A percentile compares a stretch with the other conserved stretches of the same genome.
These are phyloP conservation scores for Xerocomus brunneocitrinus DNA, from an alignment of 768 basidiomycete genomes.

Conservation along the genomic window DNA sequence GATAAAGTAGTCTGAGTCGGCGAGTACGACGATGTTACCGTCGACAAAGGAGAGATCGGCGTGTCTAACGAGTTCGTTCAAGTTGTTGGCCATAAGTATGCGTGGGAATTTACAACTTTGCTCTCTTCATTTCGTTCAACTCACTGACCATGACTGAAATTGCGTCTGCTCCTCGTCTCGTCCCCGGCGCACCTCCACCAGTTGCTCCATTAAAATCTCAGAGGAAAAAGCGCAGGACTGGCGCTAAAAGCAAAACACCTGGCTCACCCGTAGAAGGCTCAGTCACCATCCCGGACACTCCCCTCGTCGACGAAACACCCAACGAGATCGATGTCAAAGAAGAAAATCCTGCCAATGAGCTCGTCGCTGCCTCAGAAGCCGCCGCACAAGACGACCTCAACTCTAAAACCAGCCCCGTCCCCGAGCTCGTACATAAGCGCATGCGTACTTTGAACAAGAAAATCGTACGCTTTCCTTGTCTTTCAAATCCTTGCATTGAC, in stretches of 20 bases:
- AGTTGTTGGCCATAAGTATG: constrained; percentile 10
- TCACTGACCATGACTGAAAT: constrained; percentile 31
- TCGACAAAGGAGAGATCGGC: constrained; percentile 60
- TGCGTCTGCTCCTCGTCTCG: constrained; percentile 43
- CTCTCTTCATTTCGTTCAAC: background rate
- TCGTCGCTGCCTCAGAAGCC: constrained; percentile 38
- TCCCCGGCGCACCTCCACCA: constrained; percentile 76
- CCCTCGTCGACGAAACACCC: constrained; percentile 47
- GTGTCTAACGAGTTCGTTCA: constrained; percentile 38
- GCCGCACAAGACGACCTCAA: constrained; percentile 40
- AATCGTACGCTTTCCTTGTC: constrained; percentile 51
- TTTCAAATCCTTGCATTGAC: constrained; percentile 5
- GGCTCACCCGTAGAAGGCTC: constrained; percentile 43
- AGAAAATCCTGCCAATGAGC: constrained; percentile 43
- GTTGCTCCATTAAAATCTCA: constrained; percentile 55
- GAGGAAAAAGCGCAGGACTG: constrained; percentile 66
- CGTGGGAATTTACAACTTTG: constrained; percentile 15
- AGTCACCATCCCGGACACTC: constrained; percentile 40
- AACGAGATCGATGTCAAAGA: constrained; percentile 45
- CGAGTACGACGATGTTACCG: constrained; percentile 63
- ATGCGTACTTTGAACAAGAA: constrained; percentile 77
- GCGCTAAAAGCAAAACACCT: constrained; percentile 39
- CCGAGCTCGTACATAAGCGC: constrained; percentile 77
- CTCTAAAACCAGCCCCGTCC: constrained; percentile 61
- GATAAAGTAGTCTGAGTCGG: constrained; percentile 56